Evolutionary conservation across 106 monocot species (phyloP).

Genomic region (Acorus calamus): DNA sequence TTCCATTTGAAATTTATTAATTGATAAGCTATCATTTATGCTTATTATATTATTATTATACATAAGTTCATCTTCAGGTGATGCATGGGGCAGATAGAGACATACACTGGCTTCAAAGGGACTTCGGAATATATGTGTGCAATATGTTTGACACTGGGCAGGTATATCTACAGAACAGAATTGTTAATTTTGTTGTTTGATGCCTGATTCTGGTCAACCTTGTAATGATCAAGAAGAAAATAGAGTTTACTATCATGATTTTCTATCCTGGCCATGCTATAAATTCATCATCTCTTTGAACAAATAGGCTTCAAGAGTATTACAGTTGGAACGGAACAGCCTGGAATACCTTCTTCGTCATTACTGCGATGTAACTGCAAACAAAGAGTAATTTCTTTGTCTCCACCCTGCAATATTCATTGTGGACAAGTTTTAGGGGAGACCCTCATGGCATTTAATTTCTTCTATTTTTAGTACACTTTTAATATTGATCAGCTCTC

Average conservation of each 20-base stretch:
- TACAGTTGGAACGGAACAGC: conserved; percentile 90
- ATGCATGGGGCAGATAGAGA: conserved; percentile 99
- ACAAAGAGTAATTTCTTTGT: conserved; percentile 70
- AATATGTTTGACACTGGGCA: conserved; percentile 98
- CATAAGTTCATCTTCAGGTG: conserved; percentile 38
- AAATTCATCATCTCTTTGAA: too few relatives aligned
- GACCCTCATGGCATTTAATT: too few relatives aligned
- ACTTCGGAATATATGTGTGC: conserved; percentile 96
- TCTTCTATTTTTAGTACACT: too few relatives aligned
- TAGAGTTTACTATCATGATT: not conserved
- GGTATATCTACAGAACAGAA: conserved; percentile 25
- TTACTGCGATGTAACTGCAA: conserved; percentile 73
- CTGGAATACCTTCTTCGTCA: conserved; percentile 77
- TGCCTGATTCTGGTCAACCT: too few relatives aligned
- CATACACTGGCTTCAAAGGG: conserved; percentile 93
- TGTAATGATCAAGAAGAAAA: not conserved
- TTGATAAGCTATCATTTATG: not conserved
- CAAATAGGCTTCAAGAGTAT: conserved; percentile 55
- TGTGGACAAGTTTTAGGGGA: too few relatives aligned
- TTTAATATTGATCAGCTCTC: not conserved
- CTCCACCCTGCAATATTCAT: too few relatives aligned
- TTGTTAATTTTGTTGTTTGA: not conserved
- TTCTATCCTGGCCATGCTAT: conserved; percentile 2
- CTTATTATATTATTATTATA: not conserved
- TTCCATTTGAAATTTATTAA: not conserved